phyloP scores from a whole-genome alignment of 768 basidiomycete genomes.

The Leucosporidium scottii region DNA sequence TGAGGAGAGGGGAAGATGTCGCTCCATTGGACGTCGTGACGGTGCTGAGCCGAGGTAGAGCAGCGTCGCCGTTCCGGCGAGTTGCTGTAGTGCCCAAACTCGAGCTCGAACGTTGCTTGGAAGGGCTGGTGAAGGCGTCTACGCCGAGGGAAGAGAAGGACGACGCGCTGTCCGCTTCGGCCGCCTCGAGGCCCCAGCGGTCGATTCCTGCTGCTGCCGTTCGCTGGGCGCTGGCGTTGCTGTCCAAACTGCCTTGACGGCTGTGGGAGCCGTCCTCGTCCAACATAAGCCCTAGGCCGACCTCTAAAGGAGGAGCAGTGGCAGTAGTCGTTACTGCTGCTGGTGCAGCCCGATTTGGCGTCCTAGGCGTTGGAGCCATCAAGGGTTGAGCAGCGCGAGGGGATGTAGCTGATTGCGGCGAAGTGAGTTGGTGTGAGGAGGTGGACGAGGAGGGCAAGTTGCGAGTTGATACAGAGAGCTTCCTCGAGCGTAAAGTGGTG shows the following conservation, averaged over 20 bases:
- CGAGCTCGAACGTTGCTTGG: not conserved
- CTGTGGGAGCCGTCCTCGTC: conserved; percentile 6
- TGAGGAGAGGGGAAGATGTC: conserved; percentile 20
- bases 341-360: no score
- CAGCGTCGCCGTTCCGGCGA: not conserved
- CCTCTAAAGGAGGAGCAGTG: not conserved
- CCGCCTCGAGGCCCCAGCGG: not conserved
- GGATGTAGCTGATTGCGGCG: no score
- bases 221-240: not conserved
- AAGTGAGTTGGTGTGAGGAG: no score
- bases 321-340: no score
- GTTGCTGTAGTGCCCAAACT: not conserved
- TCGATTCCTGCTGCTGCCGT: not conserved
- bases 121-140: not conserved
- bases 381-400: no score
- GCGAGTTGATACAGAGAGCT: no score
- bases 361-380: no score
- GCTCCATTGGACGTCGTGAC: conserved; percentile 9
- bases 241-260: no score
- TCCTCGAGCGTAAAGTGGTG: no score
- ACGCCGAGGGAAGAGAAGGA: not conserved
- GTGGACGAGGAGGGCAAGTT: no score
- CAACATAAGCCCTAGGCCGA: conserved; percentile 29
- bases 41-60: conserved; percentile 8
- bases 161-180: not conserved